A percentile compares a stretch with the other conserved stretches of the same genome.
phyloP scores from a whole-genome alignment of 805 yeast genomes.

The Starmerella riodocensis region DNA sequence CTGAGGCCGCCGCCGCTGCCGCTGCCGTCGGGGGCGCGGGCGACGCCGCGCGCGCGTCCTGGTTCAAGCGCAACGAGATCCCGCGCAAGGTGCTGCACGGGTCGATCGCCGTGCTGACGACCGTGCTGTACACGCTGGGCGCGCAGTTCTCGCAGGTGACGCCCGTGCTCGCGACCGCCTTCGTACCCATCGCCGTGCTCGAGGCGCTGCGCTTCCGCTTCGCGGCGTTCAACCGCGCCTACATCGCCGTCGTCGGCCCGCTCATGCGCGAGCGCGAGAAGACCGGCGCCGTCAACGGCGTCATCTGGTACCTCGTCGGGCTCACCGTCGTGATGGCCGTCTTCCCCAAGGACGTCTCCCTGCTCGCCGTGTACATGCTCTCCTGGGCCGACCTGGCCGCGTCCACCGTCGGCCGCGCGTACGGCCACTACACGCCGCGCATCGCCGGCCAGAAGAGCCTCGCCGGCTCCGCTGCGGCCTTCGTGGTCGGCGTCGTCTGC shows the following conservation, averaged over 20 bases:
- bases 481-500: constrained; percentile 52
- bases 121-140: constrained; percentile 57
- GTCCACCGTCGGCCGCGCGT: constrained; percentile 78
- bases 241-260: constrained; percentile 60
- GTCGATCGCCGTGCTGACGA: constrained; percentile 71
- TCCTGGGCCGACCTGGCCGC: constrained; percentile 99
- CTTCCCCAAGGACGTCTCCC: constrained; percentile 67
- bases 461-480: constrained; percentile 86
- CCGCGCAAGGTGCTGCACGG: constrained; percentile 83
- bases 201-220: constrained; percentile 57
- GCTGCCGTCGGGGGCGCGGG: neutral
- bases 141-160: constrained; percentile 44
- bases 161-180: constrained; percentile 42
- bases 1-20: no score
- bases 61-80: constrained; percentile 67
- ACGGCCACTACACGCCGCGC: constrained; percentile 72
- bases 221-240: constrained; percentile 48
- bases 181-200: constrained; percentile 42
- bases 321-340: constrained; percentile 52
- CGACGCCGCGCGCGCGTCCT: neutral
- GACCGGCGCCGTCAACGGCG: constrained; percentile 56
- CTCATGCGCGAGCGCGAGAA: constrained; percentile 78
- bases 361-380: constrained; percentile 62
- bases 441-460: constrained; percentile 63
- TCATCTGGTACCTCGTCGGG: constrained; percentile 76